phyloP scores from a whole-genome alignment of 768 basidiomycete species.

The Amanita brunnescens region DNA sequence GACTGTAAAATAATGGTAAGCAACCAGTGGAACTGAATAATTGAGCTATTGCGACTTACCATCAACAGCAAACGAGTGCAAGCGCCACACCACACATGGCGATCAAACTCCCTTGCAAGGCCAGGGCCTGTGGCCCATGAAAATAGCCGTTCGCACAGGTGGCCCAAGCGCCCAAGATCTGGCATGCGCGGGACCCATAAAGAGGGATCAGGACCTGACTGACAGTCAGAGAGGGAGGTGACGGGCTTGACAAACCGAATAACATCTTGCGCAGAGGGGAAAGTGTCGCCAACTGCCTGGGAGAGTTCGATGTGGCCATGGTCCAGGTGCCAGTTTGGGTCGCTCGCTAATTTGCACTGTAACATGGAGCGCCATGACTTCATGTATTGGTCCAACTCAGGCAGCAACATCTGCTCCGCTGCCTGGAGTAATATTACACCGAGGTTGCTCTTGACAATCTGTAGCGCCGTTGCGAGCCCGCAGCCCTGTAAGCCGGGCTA shows the following conservation, averaged over 20 bases:
- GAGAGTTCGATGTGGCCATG: background rate
- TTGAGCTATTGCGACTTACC: background rate
- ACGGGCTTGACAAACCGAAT: background rate
- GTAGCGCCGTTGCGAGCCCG: background rate
- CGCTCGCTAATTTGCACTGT: background rate
- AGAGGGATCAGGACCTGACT: background rate
- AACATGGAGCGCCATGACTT: background rate
- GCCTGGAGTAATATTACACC: background rate
- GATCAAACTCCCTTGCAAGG: background rate
- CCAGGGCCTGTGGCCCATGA: background rate
- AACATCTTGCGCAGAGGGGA: background rate
- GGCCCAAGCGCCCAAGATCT: background rate
- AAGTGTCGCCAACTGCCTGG: background rate
- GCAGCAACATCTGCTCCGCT: background rate
- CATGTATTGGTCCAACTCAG: background rate
- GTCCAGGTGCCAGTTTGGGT: background rate
- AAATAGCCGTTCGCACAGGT: background rate
- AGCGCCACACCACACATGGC: background rate
- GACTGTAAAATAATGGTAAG: no score
- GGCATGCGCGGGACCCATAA: background rate
- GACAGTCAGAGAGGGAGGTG: background rate
- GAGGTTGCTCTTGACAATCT: background rate
- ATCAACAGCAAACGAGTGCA: background rate
- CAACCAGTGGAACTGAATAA: no score
- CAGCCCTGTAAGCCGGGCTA: background rate